Percentiles rank a stretch among this genome's conserved stretches.
Evolutionary conservation across 805 yeast species (phyloP).

Genomic region (Candida loeiensis): DNA sequence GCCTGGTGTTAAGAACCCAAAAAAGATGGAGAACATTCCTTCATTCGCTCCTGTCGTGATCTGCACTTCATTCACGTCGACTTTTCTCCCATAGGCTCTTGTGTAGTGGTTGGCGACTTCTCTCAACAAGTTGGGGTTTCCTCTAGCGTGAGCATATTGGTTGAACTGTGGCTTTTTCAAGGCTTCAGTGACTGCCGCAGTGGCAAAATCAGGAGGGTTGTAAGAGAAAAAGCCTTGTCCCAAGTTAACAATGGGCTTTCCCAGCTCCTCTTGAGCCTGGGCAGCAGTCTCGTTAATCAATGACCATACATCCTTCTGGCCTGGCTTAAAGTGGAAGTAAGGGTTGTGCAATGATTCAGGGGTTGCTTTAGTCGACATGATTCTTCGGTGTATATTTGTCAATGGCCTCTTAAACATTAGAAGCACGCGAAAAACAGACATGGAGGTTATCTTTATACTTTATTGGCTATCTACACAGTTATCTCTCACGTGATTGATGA

Average conservation of each 20-base stretch:
- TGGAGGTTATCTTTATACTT: not conserved
- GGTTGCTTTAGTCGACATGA: constrained; percentile 9
- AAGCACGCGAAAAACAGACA: not conserved
- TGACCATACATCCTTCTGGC: constrained; percentile 91
- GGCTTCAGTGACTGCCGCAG: constrained; percentile 75
- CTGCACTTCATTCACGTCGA: constrained; percentile 61
- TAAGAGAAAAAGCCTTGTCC: constrained; percentile 98
- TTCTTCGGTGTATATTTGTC: constrained; percentile 4
- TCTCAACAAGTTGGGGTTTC: constrained; percentile 71
- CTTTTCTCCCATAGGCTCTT: constrained; percentile 55
- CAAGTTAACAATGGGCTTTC: constrained; percentile 78
- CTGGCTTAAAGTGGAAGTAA: constrained; percentile 55
- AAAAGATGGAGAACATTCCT: constrained; percentile 81
- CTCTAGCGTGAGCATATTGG: constrained; percentile 91
- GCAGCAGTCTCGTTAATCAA: constrained; percentile 95
- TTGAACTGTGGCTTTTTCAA: constrained; percentile 70
- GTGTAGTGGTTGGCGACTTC: constrained; percentile 72
- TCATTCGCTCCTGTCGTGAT: constrained; percentile 97
- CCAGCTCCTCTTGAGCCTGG: constrained; percentile 61
- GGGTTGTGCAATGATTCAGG: constrained; percentile 48
- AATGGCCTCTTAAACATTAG: not conserved
- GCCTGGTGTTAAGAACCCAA: constrained; percentile 79
- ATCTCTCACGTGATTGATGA: constrained; percentile 4
- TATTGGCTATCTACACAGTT: not conserved
- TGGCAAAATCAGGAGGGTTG: constrained; percentile 91